phyloP scores from a whole-genome alignment of 2,329 filamentous ascomycete genomes.

The Aspergillus sp. region DNA sequence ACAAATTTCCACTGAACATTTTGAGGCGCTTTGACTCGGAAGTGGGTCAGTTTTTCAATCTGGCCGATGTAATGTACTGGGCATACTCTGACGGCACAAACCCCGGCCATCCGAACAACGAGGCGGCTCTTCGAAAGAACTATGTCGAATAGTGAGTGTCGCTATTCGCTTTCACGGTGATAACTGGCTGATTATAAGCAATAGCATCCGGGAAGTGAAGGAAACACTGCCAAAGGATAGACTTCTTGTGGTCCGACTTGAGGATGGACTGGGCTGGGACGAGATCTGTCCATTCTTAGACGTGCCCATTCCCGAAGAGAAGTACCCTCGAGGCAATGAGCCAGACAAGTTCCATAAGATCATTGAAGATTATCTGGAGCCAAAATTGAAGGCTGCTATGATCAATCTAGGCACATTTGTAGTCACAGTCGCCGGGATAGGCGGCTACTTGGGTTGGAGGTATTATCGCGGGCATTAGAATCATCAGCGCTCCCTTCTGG shows the following conservation, averaged over 20 bases:
- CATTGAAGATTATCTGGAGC: constrained; percentile 15
- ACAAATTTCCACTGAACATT: constrained; percentile 22
- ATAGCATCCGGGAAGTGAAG: constrained; percentile 25
- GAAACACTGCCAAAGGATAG: constrained; percentile 23
- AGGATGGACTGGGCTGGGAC: constrained; percentile 28
- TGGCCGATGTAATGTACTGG: constrained; percentile 17
- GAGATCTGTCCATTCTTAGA: constrained; percentile 28
- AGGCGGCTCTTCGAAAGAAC: constrained; percentile 14
- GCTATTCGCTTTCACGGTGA: background rate
- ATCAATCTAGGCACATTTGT: constrained; percentile 17
- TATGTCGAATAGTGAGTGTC: constrained; percentile 28
- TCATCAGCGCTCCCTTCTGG: background rate
- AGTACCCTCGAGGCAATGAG: constrained; percentile 26
- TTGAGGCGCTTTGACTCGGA: constrained; percentile 24
- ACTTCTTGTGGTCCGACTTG: constrained; percentile 21
- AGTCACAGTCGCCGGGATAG: constrained; percentile 14
- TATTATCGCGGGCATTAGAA: background rate
- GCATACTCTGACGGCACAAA: constrained; percentile 14
- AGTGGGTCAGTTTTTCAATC: constrained; percentile 18
- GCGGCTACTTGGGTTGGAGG: constrained; percentile 16
- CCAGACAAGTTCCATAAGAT: constrained; percentile 23
- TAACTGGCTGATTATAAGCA: background rate
- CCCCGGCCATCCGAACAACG: constrained; percentile 19
- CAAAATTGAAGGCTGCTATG: constrained; percentile 15
- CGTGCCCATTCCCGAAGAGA: constrained; percentile 21